Conservation (phyloP, 1,284 basidiomycete species). For the Serendipita sp. region DNA sequence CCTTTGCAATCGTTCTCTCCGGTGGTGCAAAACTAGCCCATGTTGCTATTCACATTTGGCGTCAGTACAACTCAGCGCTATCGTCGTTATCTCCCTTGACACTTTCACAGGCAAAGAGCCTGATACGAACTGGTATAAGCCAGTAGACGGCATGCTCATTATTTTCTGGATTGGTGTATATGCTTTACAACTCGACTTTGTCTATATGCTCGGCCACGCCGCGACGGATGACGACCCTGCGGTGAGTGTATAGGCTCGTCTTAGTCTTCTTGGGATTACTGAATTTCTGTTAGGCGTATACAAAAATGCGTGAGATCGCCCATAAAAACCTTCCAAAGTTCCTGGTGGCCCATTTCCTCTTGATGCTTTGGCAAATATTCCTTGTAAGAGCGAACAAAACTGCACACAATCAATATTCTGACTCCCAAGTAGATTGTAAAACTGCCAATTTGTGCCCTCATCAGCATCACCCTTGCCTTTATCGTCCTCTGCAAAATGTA, state of each 20-base stretch:
- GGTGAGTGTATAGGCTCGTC: not conserved
- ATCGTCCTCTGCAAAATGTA: not conserved
- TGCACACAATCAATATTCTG: not conserved
- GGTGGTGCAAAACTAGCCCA: slow-evolving; percentile 1
- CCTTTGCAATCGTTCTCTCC: not conserved
- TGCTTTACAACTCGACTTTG: slow-evolving; percentile 2
- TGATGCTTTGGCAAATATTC: not conserved
- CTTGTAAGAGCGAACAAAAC: not conserved
- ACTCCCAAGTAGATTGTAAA: not conserved
- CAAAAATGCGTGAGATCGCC: not conserved
- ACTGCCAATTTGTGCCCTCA: not conserved
- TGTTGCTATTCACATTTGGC: not conserved
- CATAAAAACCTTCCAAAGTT: not conserved
- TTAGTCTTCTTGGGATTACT: not conserved
- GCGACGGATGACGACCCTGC: not conserved
- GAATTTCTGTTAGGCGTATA: not conserved
- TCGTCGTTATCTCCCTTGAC: not conserved
- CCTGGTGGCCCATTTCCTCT: not conserved
- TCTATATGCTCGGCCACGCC: slow-evolving; percentile 3
- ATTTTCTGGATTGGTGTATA: slow-evolving; percentile 3
- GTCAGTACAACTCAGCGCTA: not conserved
- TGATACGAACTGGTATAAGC: not conserved
- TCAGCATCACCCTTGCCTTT: not conserved
- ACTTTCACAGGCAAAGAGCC: not conserved
- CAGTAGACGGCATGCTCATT: slow-evolving; percentile 2